Percentiles rank a stretch among this genome's conserved stretches.
phyloP scores from a whole-genome alignment of 345 rosid genomes.

The Dimocarpus longan region DNA sequence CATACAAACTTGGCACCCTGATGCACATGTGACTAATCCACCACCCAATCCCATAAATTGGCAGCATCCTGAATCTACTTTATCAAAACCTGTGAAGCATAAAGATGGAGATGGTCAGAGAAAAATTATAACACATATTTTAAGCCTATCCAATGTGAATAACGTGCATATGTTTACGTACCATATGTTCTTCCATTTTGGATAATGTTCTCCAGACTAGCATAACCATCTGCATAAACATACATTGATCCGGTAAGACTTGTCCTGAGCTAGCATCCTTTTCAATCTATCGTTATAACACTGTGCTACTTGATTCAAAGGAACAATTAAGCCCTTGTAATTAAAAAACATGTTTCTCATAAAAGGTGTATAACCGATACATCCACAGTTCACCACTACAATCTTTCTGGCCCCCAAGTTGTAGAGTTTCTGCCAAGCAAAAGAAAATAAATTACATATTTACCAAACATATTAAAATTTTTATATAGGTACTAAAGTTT shows the following conservation, averaged over 20 bases:
- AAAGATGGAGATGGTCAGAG: neutral
- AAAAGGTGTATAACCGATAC: constrained; percentile 16
- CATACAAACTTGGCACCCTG: constrained; percentile 31
- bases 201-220: constrained; percentile 15
- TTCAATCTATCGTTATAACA: constrained; percentile 17
- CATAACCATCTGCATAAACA: constrained; percentile 16
- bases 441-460: neutral
- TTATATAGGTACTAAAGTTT: neutral
- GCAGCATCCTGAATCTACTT: constrained; percentile 40
- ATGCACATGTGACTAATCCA: constrained; percentile 25
- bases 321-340: neutral
- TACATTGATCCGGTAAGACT: constrained; percentile 4
- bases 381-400: constrained; percentile 11
- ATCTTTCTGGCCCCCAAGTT: constrained; percentile 26
- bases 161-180: neutral
- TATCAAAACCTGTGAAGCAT: constrained; percentile 33
- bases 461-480: neutral
- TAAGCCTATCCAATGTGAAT: neutral
- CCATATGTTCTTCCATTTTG: constrained; percentile 21
- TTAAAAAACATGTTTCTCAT: neutral
- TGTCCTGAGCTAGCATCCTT: constrained; percentile 18
- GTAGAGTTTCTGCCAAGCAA: constrained; percentile 26
- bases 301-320: neutral
- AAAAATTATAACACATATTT: neutral
- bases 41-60: constrained; percentile 20